These are phyloP conservation scores for Cryptosporidium tyzzeri DNA, from an alignment of 169 alveolate species.

Conservation along the genomic window DNA sequence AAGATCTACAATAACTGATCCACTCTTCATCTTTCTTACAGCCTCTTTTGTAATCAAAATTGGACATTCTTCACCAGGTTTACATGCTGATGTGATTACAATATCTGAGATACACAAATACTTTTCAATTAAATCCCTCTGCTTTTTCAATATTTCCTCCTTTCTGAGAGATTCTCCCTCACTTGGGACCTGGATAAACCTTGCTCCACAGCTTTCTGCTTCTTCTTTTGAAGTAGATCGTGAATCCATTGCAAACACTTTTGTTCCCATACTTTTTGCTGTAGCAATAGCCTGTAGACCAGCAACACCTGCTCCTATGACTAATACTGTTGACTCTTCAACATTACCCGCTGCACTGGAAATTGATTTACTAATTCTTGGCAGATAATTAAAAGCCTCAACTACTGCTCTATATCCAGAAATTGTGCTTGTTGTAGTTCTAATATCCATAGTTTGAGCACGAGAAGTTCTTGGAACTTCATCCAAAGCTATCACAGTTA, in stretches of 20 bases:
- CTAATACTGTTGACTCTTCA: conserved; percentile 82
- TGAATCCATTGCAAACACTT: conserved; percentile 83
- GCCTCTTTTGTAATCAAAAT: conserved; percentile 78
- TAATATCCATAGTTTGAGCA: conserved; percentile 82
- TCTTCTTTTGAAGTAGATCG: conserved; percentile 81
- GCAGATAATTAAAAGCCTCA: conserved; percentile 81
- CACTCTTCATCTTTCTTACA: conserved; percentile 82
- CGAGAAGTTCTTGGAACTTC: conserved; percentile 83
- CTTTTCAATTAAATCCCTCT: conserved; percentile 76
- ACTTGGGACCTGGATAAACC: conserved; percentile 78
- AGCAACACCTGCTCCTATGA: conserved; percentile 87
- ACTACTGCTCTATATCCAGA: conserved; percentile 85
- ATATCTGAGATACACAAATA: conserved; percentile 80
- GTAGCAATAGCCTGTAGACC: conserved; percentile 86
- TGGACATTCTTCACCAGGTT: conserved; percentile 83
- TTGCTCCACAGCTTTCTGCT: conserved; percentile 84
- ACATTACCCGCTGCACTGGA: conserved; percentile 86
- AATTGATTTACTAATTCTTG: conserved; percentile 79
- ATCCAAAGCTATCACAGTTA: conserved; percentile 83
- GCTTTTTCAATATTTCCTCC: conserved; percentile 78
- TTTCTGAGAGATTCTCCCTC: conserved; percentile 77
- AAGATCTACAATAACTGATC: conserved; percentile 84
- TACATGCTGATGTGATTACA: conserved; percentile 84
- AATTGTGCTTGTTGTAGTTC: conserved; percentile 82
- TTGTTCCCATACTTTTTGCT: conserved; percentile 83